Base-by-base conservation (phyloP, 129 eudicot genomes). In the Arctium minus region DNA sequence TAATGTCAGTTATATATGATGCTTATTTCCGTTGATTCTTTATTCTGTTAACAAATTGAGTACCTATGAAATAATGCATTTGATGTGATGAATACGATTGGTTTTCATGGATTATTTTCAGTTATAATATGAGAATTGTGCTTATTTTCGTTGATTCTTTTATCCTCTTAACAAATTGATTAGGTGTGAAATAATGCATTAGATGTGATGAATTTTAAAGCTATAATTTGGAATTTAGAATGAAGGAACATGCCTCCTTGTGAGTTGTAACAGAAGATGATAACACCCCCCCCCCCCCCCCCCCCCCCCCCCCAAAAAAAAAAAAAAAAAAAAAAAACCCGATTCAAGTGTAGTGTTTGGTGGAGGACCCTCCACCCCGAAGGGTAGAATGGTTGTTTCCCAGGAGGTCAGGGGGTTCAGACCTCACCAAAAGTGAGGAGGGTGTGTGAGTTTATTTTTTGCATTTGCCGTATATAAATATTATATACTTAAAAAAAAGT, bases 151-250 rank as follows among this genome's bases (percentile, higher is more conserved):
- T 80, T 70, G 77, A 15, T 80, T 67, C 53, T 35, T 6, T n/a
- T 33, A 39, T 79, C 10, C 50, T 70, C 44, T 31, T 69, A 17
- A 10, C 29, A 39, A 32, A 78, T 33, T 40, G 29, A 38, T 73
- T 74, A 64, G 46, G 27, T 44, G 69, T 79, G 81, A 38, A 78
- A 36, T 64, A 30, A 12, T 80, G 70, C 31, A 3, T 48, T 76
- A 75, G 38, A 56, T 82, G 22, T 44, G 35, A 81, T 65, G 33
- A 32, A 17, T 17, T 17, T 64, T 11, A 40, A 62, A 75, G 80
- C 50, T 31, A 32, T 18, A 75, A 18, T 75, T n/a, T 75, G n/a
- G 69, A 39, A 15, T 37, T 29, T 74, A 38, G 38, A 33, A 67
- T 33, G 69, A 37, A 81, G 39, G 74, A 70, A 65, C 35, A 30